A percentile compares a stretch with the other conserved stretches of the same genome.
phyloP scores from a whole-genome alignment of 1,284 basidiomycete genomes.

The Heliocybe sulcata region DNA sequence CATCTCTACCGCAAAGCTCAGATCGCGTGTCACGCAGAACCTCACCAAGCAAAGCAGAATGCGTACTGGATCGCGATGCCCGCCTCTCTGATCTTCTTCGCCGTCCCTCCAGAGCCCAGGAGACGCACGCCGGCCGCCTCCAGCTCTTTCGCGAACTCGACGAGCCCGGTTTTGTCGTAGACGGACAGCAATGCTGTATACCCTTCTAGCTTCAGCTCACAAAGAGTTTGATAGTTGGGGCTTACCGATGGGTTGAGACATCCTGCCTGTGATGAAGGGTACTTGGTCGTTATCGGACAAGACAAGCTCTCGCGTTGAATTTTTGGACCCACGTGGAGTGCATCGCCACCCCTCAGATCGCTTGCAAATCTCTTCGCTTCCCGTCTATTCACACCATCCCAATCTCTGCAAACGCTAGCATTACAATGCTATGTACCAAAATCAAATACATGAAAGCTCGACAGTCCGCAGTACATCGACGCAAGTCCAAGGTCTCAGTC shows the following conservation, averaged over 20 bases:
- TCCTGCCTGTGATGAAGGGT: background rate
- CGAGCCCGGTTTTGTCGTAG: slow-evolving; percentile 91
- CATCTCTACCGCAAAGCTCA: slow-evolving; percentile 59
- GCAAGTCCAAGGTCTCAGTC: no score
- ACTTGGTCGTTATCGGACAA: no score
- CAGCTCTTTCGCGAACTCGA: slow-evolving; percentile 86
- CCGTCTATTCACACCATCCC: no score
- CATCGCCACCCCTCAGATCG: no score
- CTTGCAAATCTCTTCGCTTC: no score
- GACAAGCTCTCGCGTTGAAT: no score
- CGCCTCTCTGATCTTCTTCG: slow-evolving; percentile 94
- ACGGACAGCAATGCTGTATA: slow-evolving; percentile 84
- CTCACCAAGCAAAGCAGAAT: background rate
- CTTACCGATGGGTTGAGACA: background rate
- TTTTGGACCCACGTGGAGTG: no score
- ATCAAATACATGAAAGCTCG: no score
- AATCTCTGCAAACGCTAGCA: no score
- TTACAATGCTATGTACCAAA: no score
- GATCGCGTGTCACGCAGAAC: background rate
- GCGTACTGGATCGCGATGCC: slow-evolving; percentile 87
- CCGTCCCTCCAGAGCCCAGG: slow-evolving; percentile 94
- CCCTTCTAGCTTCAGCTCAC: background rate
- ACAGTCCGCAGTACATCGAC: no score
- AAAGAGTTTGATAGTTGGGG: background rate
- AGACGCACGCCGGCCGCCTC: slow-evolving; percentile 80